These are phyloP conservation scores for Pyrenochaeta sp. DNA, from an alignment of 2,329 filamentous ascomycete genomes.

Conservation along the genomic window DNA sequence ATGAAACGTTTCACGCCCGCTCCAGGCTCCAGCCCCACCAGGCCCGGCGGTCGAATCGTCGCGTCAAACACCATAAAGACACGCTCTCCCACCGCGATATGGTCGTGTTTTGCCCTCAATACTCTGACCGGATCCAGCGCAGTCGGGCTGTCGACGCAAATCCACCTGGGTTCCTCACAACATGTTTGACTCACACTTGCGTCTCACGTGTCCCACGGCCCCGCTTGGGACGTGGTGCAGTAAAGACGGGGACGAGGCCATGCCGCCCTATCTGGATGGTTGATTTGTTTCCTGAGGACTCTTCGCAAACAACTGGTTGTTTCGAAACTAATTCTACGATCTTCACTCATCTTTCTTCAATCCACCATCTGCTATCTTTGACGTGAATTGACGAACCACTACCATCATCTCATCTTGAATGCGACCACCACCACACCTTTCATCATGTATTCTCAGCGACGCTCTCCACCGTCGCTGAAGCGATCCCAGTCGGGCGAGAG, in stretches of 20 bases:
- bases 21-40: conserved; percentile 34
- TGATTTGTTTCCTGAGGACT: conserved; percentile 40
- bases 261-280: conserved; percentile 20
- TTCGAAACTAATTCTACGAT: conserved; percentile 28
- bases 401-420: conserved; percentile 19
- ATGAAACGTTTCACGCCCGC: conserved; percentile 44
- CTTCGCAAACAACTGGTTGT: conserved; percentile 25
- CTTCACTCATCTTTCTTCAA: conserved; percentile 17
- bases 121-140: conserved; percentile 37
- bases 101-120: conserved; percentile 50
- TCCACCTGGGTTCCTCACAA: conserved; percentile 19
- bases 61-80: conserved; percentile 49
- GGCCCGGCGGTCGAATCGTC: conserved; percentile 44
- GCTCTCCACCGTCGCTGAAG: conserved; percentile 47
- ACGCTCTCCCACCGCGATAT: conserved; percentile 50
- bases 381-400: conserved; percentile 11
- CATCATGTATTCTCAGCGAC: conserved; percentile 44
- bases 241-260: conserved; percentile 42
- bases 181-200: conserved; percentile 54
- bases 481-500: conserved; percentile 47
- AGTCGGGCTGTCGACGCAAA: conserved; percentile 21
- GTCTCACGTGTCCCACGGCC: conserved; percentile 42
- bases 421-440: conserved; percentile 20
- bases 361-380: conserved; percentile 18
- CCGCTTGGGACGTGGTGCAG: conserved; percentile 27